Evolutionary conservation across 768 basidiomycete genomes (phyloP), one percentile per base, ranked within the genome.

Genomic region (Strobilomyces dryophilus): DNA sequence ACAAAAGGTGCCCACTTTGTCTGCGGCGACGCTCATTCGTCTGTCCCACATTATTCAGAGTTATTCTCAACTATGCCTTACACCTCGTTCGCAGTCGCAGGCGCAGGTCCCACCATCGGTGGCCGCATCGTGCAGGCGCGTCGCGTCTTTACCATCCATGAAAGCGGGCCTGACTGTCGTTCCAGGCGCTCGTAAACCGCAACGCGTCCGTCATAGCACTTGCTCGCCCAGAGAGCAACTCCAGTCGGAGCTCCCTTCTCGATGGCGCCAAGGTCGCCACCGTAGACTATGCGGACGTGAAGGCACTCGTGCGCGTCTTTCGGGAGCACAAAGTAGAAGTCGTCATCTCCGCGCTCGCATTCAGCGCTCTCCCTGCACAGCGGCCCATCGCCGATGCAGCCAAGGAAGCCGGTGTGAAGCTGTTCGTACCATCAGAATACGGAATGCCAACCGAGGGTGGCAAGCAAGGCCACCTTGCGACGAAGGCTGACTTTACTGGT

Each of bases 351-450:
- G 66, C 70, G 7, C 37, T 74, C 36, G 65, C 67, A 15, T 64
- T 60, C 3, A 63, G 59, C 8, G 72, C 61, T 8, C 56, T 67
- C 14, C 39, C 49, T 3, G 57, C 55, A 7, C 71, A 73, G 47
- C 57, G 56, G 26, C 40, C 56, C 2, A 50, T 74, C 34, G 72
- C 66, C 14, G 66, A 70, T 8, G 74, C 73, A 14, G 69, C 74
- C 24, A 71, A 71, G 51, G 60, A 58, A 35, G 73, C 72, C 0
- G 66, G 62, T 1, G 71, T 75, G 18, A 70, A 71, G 55, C 37
- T 75, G 45, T 73, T 75, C 45, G 71, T 71, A n/a, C 71, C 73
- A 12, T 68, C 66, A 18, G 74, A 74, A 50, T 75, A 60, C 29
- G 71, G 73, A 20, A 61, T 71, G 56, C 64, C 71, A 15, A 74